A percentile compares a stretch with the other conserved stretches of the same genome.
Conservation (phyloP, 306 rosid species). For the Gillenia trifoliata region DNA sequence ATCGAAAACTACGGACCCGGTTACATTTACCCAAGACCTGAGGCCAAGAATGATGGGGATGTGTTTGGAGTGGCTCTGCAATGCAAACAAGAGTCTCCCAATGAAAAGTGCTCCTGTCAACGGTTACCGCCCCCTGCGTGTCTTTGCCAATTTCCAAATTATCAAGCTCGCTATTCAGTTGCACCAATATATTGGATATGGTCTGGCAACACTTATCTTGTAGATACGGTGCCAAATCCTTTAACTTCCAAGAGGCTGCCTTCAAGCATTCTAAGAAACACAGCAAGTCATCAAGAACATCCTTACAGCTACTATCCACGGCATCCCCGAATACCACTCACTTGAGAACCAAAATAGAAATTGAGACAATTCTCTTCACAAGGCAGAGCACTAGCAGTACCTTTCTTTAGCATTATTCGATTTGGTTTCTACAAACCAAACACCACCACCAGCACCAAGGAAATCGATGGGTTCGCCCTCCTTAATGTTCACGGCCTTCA, state of each 20-base stretch:
- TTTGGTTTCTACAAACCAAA: conserved; percentile 78
- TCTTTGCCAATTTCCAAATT: conserved; percentile 46
- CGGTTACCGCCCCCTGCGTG: conserved; percentile 33
- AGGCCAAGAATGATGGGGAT: conserved; percentile 76
- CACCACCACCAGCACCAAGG: conserved; percentile 65
- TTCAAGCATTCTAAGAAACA: conserved; percentile 89
- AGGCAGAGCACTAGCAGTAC: conserved; percentile 12
- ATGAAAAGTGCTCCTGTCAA: conserved; percentile 86
- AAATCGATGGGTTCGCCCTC: conserved; percentile 35
- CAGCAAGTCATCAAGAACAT: conserved; percentile 71
- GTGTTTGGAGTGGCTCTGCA: conserved; percentile 80
- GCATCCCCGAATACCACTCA: conserved; percentile 74
- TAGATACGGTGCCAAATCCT: conserved; percentile 65
- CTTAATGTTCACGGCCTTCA: conserved; percentile 39
- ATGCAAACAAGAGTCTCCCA: conserved; percentile 88
- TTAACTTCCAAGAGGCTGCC: conserved; percentile 77
- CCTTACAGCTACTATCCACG: conserved; percentile 68
- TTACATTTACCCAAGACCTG: conserved; percentile 76
- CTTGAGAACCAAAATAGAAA: conserved; percentile 83
- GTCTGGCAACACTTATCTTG: conserved; percentile 76
- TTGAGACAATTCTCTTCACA: conserved; percentile 73
- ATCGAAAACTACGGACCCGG: conserved; percentile 43
- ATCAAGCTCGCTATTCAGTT: conserved; percentile 60
- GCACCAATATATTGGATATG: conserved; percentile 53
- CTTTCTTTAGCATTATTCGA: conserved; percentile 38